Conservation (phyloP, 83 land plant genomes). For the Thuja plicata region DNA sequence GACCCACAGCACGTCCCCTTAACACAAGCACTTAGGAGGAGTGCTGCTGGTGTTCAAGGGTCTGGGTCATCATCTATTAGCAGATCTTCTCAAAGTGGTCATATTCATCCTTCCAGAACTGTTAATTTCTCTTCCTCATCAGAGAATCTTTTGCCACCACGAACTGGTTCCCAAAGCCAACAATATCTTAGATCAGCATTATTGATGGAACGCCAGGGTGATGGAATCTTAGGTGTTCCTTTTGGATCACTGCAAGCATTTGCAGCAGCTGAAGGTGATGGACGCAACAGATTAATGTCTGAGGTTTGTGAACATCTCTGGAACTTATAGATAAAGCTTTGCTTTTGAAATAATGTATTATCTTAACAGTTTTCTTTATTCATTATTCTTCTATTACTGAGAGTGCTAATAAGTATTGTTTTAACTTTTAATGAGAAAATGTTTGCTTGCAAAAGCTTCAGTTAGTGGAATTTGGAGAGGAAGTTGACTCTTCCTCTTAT, state of each 20-base stretch:
- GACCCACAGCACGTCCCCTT: conserved; percentile 18
- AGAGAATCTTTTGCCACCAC: conserved; percentile 25
- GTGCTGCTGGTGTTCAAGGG: conserved; percentile 25
- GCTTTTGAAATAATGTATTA: not conserved
- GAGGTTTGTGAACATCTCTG: conserved; percentile 30
- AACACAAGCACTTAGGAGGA: conserved; percentile 22
- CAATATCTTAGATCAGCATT: conserved; percentile 27
- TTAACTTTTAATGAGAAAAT: too few relatives aligned
- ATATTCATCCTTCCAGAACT: conserved; percentile 16
- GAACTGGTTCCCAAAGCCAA: conserved; percentile 16
- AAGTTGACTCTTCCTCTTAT: not conserved
- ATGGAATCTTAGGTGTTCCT: conserved; percentile 33
- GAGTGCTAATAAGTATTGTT: not conserved
- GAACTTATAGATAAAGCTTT: not conserved
- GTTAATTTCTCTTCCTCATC: conserved; percentile 28
- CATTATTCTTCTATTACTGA: not conserved
- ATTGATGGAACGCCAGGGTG: conserved; percentile 36
- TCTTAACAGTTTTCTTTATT: not conserved
- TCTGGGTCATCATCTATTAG: conserved; percentile 25
- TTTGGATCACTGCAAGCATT: conserved; percentile 28
- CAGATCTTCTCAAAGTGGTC: conserved; percentile 28
- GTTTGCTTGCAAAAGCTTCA: not conserved
- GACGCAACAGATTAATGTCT: conserved; percentile 48
- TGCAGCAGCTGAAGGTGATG: conserved; percentile 26
- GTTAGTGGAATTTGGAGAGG: not conserved